Conservation (phyloP, 2,329 filamentous ascomycete genomes). For the Aspergillus sp. region DNA sequence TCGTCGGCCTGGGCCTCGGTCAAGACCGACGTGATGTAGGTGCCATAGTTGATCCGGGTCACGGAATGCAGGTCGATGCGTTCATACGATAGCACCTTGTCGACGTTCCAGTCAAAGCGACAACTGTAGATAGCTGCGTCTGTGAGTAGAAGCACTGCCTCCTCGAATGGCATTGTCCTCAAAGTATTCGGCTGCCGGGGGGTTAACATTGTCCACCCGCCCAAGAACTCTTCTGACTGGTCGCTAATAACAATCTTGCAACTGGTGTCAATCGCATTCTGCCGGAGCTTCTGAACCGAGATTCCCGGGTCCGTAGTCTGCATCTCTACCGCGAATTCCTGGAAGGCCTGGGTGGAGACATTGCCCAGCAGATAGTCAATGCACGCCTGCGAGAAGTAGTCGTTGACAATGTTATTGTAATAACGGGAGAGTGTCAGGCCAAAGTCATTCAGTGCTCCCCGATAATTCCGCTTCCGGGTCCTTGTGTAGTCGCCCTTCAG, state of each 20-base stretch:
- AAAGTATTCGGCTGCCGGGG: conserved; percentile 71
- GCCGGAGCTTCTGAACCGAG: conserved; percentile 78
- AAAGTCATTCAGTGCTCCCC: conserved; percentile 87
- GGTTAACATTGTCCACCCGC: conserved; percentile 84
- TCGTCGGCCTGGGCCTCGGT: conserved; percentile 76
- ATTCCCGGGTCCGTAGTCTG: conserved; percentile 90
- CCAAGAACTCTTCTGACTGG: conserved; percentile 78
- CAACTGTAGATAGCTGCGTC: conserved; percentile 84
- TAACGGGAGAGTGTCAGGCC: conserved; percentile 77
- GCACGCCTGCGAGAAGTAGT: conserved; percentile 92
- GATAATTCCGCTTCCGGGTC: conserved; percentile 85
- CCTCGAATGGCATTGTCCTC: conserved; percentile 74
- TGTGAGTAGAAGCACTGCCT: conserved; percentile 84
- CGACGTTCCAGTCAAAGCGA: conserved; percentile 89
- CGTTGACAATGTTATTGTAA: conserved; percentile 88
- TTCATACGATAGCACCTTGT: conserved; percentile 93
- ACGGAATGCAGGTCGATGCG: conserved; percentile 76
- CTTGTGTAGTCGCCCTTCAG: conserved; percentile 97
- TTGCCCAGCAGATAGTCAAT: conserved; percentile 94
- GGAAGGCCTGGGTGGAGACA: conserved; percentile 79
- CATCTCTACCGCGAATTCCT: conserved; percentile 92
- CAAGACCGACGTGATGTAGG: conserved; percentile 87
- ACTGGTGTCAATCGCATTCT: conserved; percentile 86
- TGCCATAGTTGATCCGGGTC: conserved; percentile 71
- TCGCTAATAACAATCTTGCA: conserved; percentile 84